Base-by-base conservation (phyloP, 2,329 filamentous ascomycete species). In the Microcyclospora tardicrescens region DNA sequence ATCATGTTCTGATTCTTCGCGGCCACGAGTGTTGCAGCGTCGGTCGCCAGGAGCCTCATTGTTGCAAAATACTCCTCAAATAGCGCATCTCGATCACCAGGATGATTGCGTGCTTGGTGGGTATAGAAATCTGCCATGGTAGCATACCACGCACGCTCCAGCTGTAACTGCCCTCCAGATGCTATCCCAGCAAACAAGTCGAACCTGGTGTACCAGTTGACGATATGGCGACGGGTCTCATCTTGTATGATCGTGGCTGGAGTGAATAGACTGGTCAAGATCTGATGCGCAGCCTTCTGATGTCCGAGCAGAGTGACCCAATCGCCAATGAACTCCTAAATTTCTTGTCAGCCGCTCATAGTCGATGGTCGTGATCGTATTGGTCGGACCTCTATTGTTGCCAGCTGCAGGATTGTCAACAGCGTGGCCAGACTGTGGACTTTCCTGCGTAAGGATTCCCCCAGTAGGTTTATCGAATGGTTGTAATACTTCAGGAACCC, bases 281-380 rank as follows among this genome's bases (percentile, higher is more conserved):
- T 80, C 46, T 84, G 77, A 54, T 82, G 76, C 0, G 91, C 91
- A 10, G 89, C 91, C 56, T 81, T 85, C 58, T 95, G 87, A 57
- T 96, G 91, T 15, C 86, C 84, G 61, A 91, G 80, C 12, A 96
- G 68, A 52, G 93, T 95, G 38, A 93, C 77, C 86, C 86, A 96
- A 57, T 98, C 91, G 10, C 91, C 91, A 34, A 96, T 71, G 52
- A 86, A 93, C 62, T 96, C 91, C 85, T 94, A 52, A 33, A 37
- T 16, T 33, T 35, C n/a, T 28, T 24, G 37, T 40, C 14, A 47
- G 41, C 31, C 29, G 27, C n/a, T 14, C 15, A 10, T 10, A 11
- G 16, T 10, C 5, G 28, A 35, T 15, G 30, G 16, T 6, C 13
- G 29, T 14, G 24, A 35, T 27, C 29, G 24, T 10, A 13, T 19